These are phyloP conservation scores for Carpinus fangiana DNA, from an alignment of 306 rosid species.

Conservation along the genomic window DNA sequence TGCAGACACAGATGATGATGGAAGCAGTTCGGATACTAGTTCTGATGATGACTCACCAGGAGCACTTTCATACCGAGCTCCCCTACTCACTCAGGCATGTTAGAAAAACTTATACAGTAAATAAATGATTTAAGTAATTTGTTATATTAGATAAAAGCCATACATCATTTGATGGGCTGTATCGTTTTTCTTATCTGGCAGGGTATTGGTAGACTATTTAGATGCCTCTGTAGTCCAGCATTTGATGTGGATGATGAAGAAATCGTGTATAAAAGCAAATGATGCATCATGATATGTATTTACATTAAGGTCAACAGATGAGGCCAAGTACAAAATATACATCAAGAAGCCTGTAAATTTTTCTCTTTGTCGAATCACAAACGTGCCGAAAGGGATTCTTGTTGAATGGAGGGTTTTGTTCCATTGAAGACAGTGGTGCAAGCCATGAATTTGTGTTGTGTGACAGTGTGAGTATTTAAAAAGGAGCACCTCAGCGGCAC, in stretches of 20 bases:
- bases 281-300: constrained; percentile 24
- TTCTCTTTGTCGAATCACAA: neutral
- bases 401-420: neutral
- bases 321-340: neutral
- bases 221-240: constrained; percentile 98
- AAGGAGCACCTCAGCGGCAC: neutral
- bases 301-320: neutral
- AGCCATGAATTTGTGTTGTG: constrained; percentile 4
- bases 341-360: neutral
- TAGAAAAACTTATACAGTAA: constrained; percentile 1
- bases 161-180: neutral
- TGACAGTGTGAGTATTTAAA: neutral
- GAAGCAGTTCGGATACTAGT: constrained; percentile 67
- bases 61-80: constrained; percentile 69
- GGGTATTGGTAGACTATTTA: constrained; percentile 92
- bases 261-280: constrained; percentile 74
- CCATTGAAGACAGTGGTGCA: constrained; percentile 2
- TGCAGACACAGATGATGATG: constrained; percentile 63
- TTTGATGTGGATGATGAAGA: constrained; percentile 95
- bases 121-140: constrained; percentile 8
- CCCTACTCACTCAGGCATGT: constrained; percentile 81
- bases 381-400: neutral
- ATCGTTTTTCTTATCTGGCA: constrained; percentile 21
- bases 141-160: neutral
- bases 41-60: constrained; percentile 72